Percentiles rank a stretch among this genome's conserved stretches.
phyloP scores from a whole-genome alignment of 345 rosid species.

The Gynandropsis gynandra region DNA sequence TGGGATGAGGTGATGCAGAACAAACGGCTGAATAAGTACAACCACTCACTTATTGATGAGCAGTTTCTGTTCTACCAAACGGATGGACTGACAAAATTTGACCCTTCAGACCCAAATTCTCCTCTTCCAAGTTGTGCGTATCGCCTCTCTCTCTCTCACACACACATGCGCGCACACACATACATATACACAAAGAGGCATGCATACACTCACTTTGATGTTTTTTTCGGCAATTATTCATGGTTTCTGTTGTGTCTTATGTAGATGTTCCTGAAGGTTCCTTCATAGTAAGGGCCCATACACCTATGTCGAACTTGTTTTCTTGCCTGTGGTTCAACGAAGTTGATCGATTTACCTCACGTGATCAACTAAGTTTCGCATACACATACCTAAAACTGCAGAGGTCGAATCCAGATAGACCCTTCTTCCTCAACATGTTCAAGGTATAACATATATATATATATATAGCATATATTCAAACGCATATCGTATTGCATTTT shows the following conservation, averaged over 20 bases:
- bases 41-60: constrained; percentile 65
- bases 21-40: constrained; percentile 69
- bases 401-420: constrained; percentile 63
- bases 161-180: too few relatives aligned
- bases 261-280: constrained; percentile 98
- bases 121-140: constrained; percentile 82
- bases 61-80: constrained; percentile 62
- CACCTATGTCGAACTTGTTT: constrained; percentile 92
- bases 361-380: constrained; percentile 93
- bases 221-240: constrained; percentile 2
- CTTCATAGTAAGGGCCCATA: constrained; percentile 78
- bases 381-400: constrained; percentile 77
- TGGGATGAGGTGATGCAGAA: constrained; percentile 93
- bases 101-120: constrained; percentile 47
- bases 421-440: constrained; percentile 73
- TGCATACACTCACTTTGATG: not conserved
- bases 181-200: too few relatives aligned
- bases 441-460: constrained; percentile 38
- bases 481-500: not conserved
- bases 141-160: constrained; percentile 7
- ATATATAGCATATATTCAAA: not conserved
- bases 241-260: constrained; percentile 25
- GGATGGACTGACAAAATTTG: constrained; percentile 75
- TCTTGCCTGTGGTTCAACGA: constrained; percentile 94
- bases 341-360: constrained; percentile 83